A percentile compares a stretch with the other conserved stretches of the same genome.
Conservation (phyloP, 768 basidiomycete species). For the Suillus paluster region DNA sequence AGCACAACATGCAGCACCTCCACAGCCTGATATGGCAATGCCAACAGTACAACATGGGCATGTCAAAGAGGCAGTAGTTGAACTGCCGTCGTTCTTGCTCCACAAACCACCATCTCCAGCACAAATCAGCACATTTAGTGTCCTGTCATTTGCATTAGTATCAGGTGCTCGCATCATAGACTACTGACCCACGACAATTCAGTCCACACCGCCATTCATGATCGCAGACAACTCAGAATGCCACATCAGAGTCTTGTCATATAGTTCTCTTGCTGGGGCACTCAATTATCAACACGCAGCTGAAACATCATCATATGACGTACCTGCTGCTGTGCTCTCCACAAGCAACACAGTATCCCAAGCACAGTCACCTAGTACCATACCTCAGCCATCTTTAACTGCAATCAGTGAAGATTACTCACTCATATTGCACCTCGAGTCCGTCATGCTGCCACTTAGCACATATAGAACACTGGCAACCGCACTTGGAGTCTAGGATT, state of each 20-base stretch:
- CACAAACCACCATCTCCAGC: not conserved
- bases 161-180: not conserved
- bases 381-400: too few relatives aligned
- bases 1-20: too few relatives aligned
- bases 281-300: not conserved
- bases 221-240: not conserved
- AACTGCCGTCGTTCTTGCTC: constrained; percentile 6
- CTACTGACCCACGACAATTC: not conserved
- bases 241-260: not conserved
- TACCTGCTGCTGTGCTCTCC: not conserved
- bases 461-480: too few relatives aligned
- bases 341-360: not conserved
- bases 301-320: not conserved
- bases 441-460: too few relatives aligned
- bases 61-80: too few relatives aligned
- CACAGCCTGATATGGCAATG: too few relatives aligned
- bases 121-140: not conserved
- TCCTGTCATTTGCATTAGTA: not conserved
- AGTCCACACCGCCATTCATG: not conserved
- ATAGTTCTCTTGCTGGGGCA: not conserved
- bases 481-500: too few relatives aligned
- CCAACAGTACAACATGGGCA: too few relatives aligned
- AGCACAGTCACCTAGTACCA: too few relatives aligned
- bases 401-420: too few relatives aligned
- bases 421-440: too few relatives aligned